Evolutionary conservation across 306 rosid genomes (phyloP), one percentile per base, ranked within the genome.

Genomic region (Acacia crassicarpa): DNA sequence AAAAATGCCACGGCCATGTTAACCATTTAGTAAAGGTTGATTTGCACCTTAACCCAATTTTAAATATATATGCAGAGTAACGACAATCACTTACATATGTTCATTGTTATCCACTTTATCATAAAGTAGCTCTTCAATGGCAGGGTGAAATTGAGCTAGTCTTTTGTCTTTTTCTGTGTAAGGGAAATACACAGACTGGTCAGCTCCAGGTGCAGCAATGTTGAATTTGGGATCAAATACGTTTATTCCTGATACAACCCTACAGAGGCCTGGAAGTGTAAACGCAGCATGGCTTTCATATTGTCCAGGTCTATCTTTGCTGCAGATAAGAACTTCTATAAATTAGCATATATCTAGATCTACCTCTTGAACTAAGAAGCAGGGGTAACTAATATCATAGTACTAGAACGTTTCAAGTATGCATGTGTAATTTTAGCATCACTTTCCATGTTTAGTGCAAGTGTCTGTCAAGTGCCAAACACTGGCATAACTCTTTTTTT

Each of bases 201-300:
- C 98, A 1, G 98, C 98, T 44, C 98, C 98, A 2, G 98, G 98
- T 1, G 98, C 90, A 10, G 94, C 97, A 49, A 95, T 93, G 82
- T 95, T 95, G 91, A 95, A 95, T 84, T 93, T 95, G 6, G 97
- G 97, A 87, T 95, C 98, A 80, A 93, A 93, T 27, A 95, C 95
- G 22, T 87, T 89, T 90, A 95, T 95, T 49, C 98, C 98, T 8
- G 98, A 95, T 77, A 95, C 95, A 72, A 95, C 94, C 79, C 97
- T 91, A 72, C 95, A 95, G 12, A 95, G 93, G 65, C 98, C 98
- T 2, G 98, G 98, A 45, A 95, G 94, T 1, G 98, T 89, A 84
- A 95, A 95, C 48, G 98, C 89, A 10, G 93, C 84, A 53, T 95
- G 97, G 54, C 97, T 95, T 86, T 95, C 98, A 54, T 95, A 95